Evolutionary conservation across 306 rosid species (phyloP).

Genomic region (Gillenia trifoliata): DNA sequence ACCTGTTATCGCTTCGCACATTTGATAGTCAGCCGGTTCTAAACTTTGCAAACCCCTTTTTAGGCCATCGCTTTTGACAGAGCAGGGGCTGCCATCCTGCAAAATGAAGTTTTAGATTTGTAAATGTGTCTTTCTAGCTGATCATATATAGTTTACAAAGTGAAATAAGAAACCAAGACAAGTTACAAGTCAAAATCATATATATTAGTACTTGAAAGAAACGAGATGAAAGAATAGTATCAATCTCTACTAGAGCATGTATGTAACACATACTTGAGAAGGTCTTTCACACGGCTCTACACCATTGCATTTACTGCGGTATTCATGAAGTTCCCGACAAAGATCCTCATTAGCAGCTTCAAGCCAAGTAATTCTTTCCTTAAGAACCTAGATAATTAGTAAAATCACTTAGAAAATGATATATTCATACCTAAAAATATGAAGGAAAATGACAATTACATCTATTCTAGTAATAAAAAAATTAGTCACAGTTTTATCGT

Average conservation of each 20-base stretch:
- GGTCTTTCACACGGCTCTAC: conserved; percentile 66
- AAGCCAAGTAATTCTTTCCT: conserved; percentile 95
- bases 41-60: conserved; percentile 74
- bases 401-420: not conserved
- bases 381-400: conserved; percentile 58
- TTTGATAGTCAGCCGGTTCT: conserved; percentile 68
- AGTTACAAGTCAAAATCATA: not conserved
- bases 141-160: conserved; percentile 4
- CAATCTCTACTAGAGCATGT: conserved; percentile 22
- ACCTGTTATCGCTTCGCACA: conserved; percentile 73
- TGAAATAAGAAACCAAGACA: not conserved
- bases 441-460: not conserved
- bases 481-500: not conserved
- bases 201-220: not conserved
- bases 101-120: conserved; percentile 24
- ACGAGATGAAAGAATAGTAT: not conserved
- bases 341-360: conserved; percentile 99
- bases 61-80: conserved; percentile 70
- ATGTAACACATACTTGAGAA: conserved; percentile 50
- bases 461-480: not conserved
- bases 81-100: conserved; percentile 67
- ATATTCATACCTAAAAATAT: not conserved
- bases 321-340: conserved; percentile 93
- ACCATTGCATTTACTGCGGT: conserved; percentile 67
- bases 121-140: conserved; percentile 15